These are phyloP conservation scores for Eimeria sp. DNA, from an alignment of 169 alveolate species.

Conservation along the genomic window DNA sequence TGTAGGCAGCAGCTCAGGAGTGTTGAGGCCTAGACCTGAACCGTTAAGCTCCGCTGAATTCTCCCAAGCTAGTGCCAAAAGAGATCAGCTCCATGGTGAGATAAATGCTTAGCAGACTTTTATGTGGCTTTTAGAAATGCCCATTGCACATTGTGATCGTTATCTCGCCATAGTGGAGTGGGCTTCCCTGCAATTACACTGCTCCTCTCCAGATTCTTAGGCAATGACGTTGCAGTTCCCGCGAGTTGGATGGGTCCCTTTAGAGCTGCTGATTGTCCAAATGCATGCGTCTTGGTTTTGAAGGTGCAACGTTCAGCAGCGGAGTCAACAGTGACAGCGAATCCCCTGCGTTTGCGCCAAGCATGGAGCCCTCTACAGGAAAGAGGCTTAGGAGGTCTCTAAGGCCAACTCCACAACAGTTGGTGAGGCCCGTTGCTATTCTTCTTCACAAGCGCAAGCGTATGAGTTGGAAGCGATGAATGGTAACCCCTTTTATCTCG, in stretches of 20 bases:
- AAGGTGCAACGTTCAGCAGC: conserved; percentile 72
- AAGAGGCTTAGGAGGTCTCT: conserved; percentile 89
- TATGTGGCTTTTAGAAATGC: neutral
- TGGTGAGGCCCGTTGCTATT: conserved; percentile 83
- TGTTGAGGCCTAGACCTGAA: conserved; percentile 39
- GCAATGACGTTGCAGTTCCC: neutral
- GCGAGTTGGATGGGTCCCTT: neutral
- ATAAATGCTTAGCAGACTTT: neutral
- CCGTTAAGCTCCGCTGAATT: conserved; percentile 57
- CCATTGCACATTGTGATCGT: neutral
- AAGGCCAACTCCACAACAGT: conserved; percentile 95
- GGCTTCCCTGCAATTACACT: neutral
- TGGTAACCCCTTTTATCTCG: too few species aligned
- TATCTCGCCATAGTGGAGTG: neutral
- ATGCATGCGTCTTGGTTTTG: neutral
- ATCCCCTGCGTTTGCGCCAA: conserved; percentile 60
- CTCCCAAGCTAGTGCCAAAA: conserved; percentile 40
- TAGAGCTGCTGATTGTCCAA: neutral
- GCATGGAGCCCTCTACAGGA: conserved; percentile 42
- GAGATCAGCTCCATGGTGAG: conserved; percentile 63
- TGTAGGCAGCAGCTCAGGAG: conserved; percentile 49
- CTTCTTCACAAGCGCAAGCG: too few species aligned
- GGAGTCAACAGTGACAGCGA: conserved; percentile 72
- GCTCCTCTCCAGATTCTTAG: neutral
- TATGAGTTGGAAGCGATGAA: too few species aligned